A percentile compares a stretch with the other conserved stretches of the same genome.
Evolutionary conservation across 2,329 filamentous ascomycete genomes (phyloP).

Genomic region (Leptographium flavum): DNA sequence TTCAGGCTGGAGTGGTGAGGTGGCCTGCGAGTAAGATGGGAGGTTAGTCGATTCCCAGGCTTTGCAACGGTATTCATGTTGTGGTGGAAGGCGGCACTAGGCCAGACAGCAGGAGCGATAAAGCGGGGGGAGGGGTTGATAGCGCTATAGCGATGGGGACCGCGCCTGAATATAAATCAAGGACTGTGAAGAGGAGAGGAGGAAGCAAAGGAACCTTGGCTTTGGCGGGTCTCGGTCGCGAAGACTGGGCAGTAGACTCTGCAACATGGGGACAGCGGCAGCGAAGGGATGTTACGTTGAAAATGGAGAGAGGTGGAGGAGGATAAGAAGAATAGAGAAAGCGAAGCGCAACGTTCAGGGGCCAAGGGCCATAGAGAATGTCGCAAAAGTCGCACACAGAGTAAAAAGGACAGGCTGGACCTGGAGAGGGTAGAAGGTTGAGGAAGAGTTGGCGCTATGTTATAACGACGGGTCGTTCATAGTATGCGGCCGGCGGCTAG

Average conservation of each 20-base stretch:
- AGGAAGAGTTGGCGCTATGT: too few relatives aligned
- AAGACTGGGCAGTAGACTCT: slow-evolving; percentile 14
- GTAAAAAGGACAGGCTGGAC: not conserved
- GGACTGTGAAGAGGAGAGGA: not conserved
- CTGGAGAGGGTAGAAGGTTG: not conserved
- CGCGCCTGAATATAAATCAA: not conserved
- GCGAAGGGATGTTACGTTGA: not conserved
- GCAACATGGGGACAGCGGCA: slow-evolving; percentile 13
- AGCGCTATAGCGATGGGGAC: not conserved
- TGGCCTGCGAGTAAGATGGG: not conserved
- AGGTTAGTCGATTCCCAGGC: slow-evolving; percentile 15
- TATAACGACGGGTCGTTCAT: not conserved
- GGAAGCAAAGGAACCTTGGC: slow-evolving; percentile 13
- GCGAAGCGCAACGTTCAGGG: not conserved
- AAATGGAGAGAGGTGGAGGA: not conserved
- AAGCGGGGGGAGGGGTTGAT: not conserved
- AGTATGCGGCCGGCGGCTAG: not conserved
- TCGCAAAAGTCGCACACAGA: not conserved
- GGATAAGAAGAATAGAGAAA: not conserved
- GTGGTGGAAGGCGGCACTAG: not conserved
- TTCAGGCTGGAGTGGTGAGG: slow-evolving; percentile 44
- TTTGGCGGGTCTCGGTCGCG: slow-evolving; percentile 15
- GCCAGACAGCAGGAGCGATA: not conserved
- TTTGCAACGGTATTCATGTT: not conserved
- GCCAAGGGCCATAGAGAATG: not conserved